Evolutionary conservation across 2,329 filamentous ascomycete genomes (phyloP), one percentile per base, ranked within the genome.

Genomic region (Venturia oleaginea): DNA sequence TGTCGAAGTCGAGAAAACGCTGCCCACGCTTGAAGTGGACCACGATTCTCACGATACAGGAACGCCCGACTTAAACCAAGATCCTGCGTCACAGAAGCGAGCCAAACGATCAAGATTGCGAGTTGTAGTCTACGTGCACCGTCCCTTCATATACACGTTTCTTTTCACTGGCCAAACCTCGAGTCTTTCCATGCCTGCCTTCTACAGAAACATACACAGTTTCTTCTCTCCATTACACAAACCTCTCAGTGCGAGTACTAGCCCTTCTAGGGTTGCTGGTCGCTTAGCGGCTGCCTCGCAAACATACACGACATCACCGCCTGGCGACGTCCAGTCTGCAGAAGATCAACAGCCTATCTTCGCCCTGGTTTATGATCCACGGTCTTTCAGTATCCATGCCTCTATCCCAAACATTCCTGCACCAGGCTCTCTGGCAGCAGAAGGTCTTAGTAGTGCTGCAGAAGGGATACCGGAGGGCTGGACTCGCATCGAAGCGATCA

Each of bases 91-190:
- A 13, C 43, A 55, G 30, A 62, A 65, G 43, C 37, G 70, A 68
- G 15, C 65, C n/a, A 40, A 65, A 22, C 54, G 32, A 8, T 67
- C 69, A 11, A 70, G 79, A 30, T 74, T 92, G 51, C 84, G 87
- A 0, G 86, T 90, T 1, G 82, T 92, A 7, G 83, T 92, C 61
- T 92, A 92, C 71, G 83, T 87, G 73, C 79, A 86, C 72, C 83
- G 82, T 30, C 90, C 90, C 0, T 93, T 93, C 74, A 83, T 93
- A 59, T 92, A 90, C 72, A 84, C 87, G 1, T 87, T 94, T 66
- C 78, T 94, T 4, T 93, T 93, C 73, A 76, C 82, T 59, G 77
- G 82, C 51, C 79, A 80, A 59, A 87, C 87, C 7, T 80, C 84
- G 63, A 83, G 84, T 1, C 72, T 83, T 22, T 72, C 70, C 42